Conservation (phyloP, 2,329 filamentous ascomycete species). For the Aureobasidium sp. region DNA sequence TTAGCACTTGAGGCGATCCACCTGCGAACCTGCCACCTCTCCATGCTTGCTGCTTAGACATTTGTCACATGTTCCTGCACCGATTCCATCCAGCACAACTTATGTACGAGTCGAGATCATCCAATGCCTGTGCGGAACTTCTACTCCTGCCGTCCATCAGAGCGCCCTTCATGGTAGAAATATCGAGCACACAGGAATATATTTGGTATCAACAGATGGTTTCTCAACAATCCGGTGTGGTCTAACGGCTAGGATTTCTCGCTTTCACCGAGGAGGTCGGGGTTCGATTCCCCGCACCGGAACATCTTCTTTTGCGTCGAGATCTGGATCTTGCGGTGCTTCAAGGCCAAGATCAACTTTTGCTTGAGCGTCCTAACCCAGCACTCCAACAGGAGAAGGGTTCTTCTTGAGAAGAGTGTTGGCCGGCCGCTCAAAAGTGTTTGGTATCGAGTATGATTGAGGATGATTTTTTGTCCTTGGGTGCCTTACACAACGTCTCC, state of each 20-base stretch:
- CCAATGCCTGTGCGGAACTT: not conserved
- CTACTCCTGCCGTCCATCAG: not conserved
- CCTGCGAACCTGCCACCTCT: not conserved
- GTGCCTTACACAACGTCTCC: too few species aligned
- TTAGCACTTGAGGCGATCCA: not conserved
- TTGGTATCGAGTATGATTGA: too few species aligned
- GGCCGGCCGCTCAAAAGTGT: too few species aligned
- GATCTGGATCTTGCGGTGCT: not conserved
- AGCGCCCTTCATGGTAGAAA: too few species aligned
- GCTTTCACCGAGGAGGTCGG: not conserved
- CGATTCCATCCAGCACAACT: too few species aligned
- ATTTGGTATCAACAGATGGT: too few species aligned
- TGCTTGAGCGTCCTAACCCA: too few species aligned
- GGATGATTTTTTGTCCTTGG: too few species aligned
- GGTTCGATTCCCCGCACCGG: constrained; percentile 3
- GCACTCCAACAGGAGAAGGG: too few species aligned
- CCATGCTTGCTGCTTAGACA: not conserved
- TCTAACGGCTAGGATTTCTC: not conserved
- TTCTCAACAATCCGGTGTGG: not conserved
- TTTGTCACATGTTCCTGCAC: not conserved
- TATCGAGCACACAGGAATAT: too few species aligned
- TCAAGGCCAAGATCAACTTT: too few species aligned
- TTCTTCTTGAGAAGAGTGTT: not conserved
- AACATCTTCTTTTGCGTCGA: not conserved
- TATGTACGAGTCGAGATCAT: not conserved